A percentile compares a stretch with the other conserved stretches of the same genome.
phyloP scores from a whole-genome alignment of 306 rosid species.

The Ormosia emarginata region DNA sequence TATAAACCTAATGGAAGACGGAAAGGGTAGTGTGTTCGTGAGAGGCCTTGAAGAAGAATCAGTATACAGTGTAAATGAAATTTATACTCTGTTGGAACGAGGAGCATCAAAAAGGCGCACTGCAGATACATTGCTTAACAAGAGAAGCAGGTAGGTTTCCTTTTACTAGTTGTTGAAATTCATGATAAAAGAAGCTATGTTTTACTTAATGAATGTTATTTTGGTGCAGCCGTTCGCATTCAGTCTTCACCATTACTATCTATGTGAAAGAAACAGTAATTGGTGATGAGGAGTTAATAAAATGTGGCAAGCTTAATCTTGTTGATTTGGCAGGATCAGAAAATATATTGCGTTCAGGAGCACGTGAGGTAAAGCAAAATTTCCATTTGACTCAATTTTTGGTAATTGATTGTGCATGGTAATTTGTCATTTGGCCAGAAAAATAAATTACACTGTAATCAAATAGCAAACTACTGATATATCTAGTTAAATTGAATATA shows the following conservation, averaged over 20 bases:
- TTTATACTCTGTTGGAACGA: constrained; percentile 72
- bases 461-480: neutral
- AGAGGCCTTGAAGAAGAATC: constrained; percentile 97
- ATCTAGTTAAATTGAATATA: neutral
- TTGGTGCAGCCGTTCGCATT: constrained; percentile 93
- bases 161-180: neutral
- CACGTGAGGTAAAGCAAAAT: constrained; percentile 71
- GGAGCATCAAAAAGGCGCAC: constrained; percentile 93
- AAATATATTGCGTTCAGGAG: constrained; percentile 94
- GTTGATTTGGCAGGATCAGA: constrained; percentile 99
- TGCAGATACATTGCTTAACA: constrained; percentile 88
- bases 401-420: neutral
- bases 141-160: constrained; percentile 74
- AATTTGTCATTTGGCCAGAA: neutral
- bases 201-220: neutral
- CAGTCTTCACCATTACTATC: constrained; percentile 84
- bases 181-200: neutral
- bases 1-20: constrained; percentile 83
- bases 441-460: neutral
- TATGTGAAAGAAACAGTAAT: constrained; percentile 77
- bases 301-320: constrained; percentile 97
- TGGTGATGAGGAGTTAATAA: constrained; percentile 88
- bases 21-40: constrained; percentile 83
- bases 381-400: neutral
- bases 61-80: constrained; percentile 75